Evolutionary conservation across 192 early-diverging fungal species (phyloP), one percentile per base, ranked within the genome.

Genomic region (Backusella liffmaniae): DNA sequence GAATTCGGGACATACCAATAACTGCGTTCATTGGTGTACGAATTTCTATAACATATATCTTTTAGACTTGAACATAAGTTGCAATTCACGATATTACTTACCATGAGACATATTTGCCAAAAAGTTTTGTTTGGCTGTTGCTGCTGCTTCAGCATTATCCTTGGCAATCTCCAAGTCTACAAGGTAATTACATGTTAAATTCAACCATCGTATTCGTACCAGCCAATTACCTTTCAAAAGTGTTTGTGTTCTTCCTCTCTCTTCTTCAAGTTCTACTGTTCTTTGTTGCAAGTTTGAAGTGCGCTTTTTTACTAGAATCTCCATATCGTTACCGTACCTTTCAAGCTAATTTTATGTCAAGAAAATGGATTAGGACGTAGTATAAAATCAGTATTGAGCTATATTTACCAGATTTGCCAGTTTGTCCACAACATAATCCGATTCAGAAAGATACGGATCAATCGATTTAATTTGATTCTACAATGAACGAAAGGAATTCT

Each of bases 21-120:
- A 95, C 90, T 8, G 89, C 92, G 75, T 91, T 92, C 84, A 95
- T 90, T 6, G 94, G 94, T 32, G 92, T 93, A 32, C 93, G 90
- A 76, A 90, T 88, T 76, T 90, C 56, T 62, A 62, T 26, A 62
- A 26, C 12, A 0, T 26, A 62, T 12, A 29, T 62, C 32, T 32
- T 29, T 62, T 39, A 62, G 12, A 13, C 0, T 29, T 23, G 10
- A 29, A 62, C 2, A 1, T 8, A 26, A 29, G 10, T 32, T 26
- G 12, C 1, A 0, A 21, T 62, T 9, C 3, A 29, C 4, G 10
- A 13, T 30, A 3, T 62, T 0, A n/a, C 26, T 29, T 62, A 62
- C 56, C 66, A 77, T 95, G 94, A 32, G 88, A 90, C 90, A 94
- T 92, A 67, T 91, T 93, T 7, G 94, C 92, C 71, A 95, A 82